phyloP scores from a whole-genome alignment of 768 basidiomycete species.

The Lentinula aciculospora region DNA sequence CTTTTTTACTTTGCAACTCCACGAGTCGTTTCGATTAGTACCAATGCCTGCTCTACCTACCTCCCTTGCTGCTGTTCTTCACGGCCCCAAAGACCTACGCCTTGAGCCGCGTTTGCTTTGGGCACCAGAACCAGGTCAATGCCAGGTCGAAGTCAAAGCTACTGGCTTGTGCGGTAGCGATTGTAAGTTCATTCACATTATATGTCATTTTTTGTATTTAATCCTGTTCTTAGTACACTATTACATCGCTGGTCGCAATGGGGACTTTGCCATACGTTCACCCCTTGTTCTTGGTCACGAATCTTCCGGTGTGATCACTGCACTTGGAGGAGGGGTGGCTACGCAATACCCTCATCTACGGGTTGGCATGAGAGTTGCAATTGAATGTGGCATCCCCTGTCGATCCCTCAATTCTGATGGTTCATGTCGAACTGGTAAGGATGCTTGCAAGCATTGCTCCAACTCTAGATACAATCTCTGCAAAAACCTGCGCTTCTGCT shows the following conservation, averaged over 20 bases:
- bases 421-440: neutral
- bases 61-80: conserved; percentile 73
- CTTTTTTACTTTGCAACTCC: conserved; percentile 11
- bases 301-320: conserved; percentile 80
- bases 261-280: conserved; percentile 80
- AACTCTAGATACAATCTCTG: conserved; percentile 92
- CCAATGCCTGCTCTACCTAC: conserved; percentile 34
- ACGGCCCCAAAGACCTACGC: conserved; percentile 79
- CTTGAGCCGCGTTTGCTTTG: conserved; percentile 68
- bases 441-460: conserved; percentile 58
- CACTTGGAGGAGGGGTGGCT: conserved; percentile 68
- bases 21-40: conserved; percentile 15
- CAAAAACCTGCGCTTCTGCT: conserved; percentile 83
- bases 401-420: conserved; percentile 21
- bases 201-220: neutral
- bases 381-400: conserved; percentile 92
- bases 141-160: conserved; percentile 71
- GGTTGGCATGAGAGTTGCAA: conserved; percentile 85
- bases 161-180: conserved; percentile 93
- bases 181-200: conserved; percentile 36
- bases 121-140: conserved; percentile 67
- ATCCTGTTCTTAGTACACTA: conserved; percentile 66
- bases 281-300: conserved; percentile 95
- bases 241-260: conserved; percentile 84
- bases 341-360: conserved; percentile 29